phyloP scores from a whole-genome alignment of 192 early-diverging fungal species.

The Backusella australiensis region DNA sequence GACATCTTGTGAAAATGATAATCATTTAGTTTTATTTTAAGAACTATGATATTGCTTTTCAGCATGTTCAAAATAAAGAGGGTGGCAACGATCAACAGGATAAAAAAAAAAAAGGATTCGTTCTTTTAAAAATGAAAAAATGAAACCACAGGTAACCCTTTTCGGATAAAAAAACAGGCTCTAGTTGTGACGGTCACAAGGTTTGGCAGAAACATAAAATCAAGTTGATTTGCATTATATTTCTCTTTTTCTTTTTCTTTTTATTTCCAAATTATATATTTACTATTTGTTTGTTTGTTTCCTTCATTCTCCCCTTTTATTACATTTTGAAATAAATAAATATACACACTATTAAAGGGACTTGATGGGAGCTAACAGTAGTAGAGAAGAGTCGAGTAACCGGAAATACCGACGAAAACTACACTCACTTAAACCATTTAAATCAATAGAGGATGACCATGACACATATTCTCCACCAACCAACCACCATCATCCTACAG shows the following conservation, averaged over 20 bases:
- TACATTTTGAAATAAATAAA: neutral
- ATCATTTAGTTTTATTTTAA: neutral
- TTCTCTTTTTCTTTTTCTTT: neutral
- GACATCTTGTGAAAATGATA: no score
- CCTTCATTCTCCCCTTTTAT: neutral
- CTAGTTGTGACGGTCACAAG: constrained; percentile 10
- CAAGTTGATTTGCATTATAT: constrained; percentile 1
- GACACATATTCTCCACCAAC: neutral
- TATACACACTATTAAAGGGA: neutral
- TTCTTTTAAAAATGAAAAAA: neutral
- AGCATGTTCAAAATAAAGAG: neutral
- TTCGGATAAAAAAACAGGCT: neutral
- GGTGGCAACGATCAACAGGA: neutral
- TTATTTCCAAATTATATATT: neutral
- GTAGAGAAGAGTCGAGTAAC: constrained; percentile 2
- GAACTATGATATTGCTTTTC: neutral
- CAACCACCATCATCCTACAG: neutral
- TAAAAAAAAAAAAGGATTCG: neutral
- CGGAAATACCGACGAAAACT: neutral
- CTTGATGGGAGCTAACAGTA: constrained; percentile 1
- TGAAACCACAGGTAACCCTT: neutral
- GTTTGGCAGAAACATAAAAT: constrained; percentile 4
- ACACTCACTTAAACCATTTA: neutral
- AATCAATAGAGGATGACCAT: neutral
- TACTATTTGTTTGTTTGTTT: neutral